Evolutionary conservation across 768 basidiomycete species (phyloP).

Genomic region (Russula lepida): DNA sequence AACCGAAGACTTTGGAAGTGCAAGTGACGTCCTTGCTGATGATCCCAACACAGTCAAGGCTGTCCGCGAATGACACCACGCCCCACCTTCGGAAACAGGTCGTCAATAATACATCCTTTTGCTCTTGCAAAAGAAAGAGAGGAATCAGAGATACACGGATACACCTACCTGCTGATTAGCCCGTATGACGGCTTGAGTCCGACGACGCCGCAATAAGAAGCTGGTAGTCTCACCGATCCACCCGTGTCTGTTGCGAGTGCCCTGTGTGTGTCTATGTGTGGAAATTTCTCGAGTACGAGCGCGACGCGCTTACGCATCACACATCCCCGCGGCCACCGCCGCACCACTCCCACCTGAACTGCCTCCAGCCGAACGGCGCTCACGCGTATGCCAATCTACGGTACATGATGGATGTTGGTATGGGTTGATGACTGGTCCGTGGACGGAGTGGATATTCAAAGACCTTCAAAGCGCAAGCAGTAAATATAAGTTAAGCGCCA

Average conservation of each 20-base stretch:
- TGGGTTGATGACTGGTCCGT: conserved; percentile 79
- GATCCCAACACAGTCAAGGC: conserved; percentile 89
- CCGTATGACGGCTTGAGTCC: conserved; percentile 96
- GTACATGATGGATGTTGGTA: conserved; percentile 28
- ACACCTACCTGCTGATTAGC: conserved; percentile 65
- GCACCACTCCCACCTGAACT: conserved; percentile 95
- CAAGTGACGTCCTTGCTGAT: conserved; percentile 47
- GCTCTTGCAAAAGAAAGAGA: too few relatives aligned
- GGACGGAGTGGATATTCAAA: conserved; percentile 60
- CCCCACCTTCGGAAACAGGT: conserved; percentile 55
- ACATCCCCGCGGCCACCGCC: conserved; percentile 79
- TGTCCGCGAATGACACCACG: conserved; percentile 88
- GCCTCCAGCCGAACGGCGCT: conserved; percentile 71
- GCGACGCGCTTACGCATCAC: conserved; percentile 57
- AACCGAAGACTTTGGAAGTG: conserved; percentile 56
- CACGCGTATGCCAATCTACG: conserved; percentile 26
- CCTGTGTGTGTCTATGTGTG: conserved; percentile 36
- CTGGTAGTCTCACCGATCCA: conserved; percentile 87
- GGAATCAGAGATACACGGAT: not conserved
- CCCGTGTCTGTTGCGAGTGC: conserved; percentile 94
- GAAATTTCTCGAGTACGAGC: not conserved
- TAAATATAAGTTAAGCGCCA: not conserved
- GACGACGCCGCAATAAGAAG: conserved; percentile 86
- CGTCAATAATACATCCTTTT: not conserved
- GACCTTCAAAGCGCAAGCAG: conserved; percentile 43